Base-by-base conservation (phyloP, 352 stramenopile genomes). In the Pythium phragmiticola region DNA sequence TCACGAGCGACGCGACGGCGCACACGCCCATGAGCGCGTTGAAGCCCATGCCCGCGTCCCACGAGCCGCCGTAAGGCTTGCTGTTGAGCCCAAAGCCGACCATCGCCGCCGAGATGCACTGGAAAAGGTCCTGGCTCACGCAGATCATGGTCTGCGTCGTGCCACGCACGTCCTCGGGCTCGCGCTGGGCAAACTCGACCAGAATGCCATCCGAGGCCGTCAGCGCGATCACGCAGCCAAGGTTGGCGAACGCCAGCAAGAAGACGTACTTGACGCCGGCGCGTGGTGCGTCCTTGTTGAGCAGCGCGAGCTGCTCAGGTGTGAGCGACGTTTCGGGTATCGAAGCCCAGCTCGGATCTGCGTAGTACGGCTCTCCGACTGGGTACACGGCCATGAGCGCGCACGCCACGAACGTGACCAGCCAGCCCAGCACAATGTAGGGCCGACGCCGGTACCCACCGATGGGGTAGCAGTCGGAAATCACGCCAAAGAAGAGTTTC, bases 381-480 rank as follows among this genome's bases (percentile, higher is more conserved):
- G 62, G 47, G n/a, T 66, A n/a, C n/a, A 56, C 56, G 9, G 72
- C 72, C 53, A 78, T 66, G 16, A 77, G 9, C 23, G 64, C 66
- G 33, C 30, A 68, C 4, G 50, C 17, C 6, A 52, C 43, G 33
- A 42, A 72, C 0, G 70, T 33, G 7, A 51, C 3, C 13, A 64
- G 9, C 78, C 80, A 89, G n/a, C 87, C 89, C 49, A 94, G 74
- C 33, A 87, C 67, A 55, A 96, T 90, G 70, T 94, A 95, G 16
- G 82, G 84, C 49, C 88, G 89, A 16, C 87, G 75, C 41, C 87
- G 88, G 56, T 86, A 85, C 28, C 87, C 89, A 57, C 76, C 83
- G 58, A 95, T 89, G n/a, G 84, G 88, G 63, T 89, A 82, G 65
- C 84, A 95, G 58, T 95, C 87, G 9, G 73, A 86, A 26, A 95